Conservation (phyloP, 148 eudicot species). For the Rhododendron williamsianum region DNA sequence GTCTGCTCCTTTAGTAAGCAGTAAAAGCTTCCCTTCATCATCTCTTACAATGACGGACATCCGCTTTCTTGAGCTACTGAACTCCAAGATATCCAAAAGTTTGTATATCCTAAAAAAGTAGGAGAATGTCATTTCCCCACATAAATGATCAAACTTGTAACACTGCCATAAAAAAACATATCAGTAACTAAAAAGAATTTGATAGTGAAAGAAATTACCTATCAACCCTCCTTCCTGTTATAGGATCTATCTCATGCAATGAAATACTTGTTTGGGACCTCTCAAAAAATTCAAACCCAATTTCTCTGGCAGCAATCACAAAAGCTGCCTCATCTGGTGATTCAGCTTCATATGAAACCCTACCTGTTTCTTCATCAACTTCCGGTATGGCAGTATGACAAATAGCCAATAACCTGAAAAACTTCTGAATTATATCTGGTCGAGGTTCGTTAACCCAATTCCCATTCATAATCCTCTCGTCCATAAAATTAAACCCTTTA, state of each 20-base stretch:
- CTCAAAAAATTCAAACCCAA: conserved; percentile 59
- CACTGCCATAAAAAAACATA: background rate
- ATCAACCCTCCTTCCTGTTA: conserved; percentile 28
- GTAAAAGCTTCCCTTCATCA: conserved; percentile 39
- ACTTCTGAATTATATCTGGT: conserved; percentile 43
- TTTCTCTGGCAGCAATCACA: conserved; percentile 58
- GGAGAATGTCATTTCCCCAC: background rate
- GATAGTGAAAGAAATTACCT: conserved; percentile 21
- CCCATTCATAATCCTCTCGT: conserved; percentile 46
- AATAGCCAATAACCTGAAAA: conserved; percentile 50
- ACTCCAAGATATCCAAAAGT: conserved; percentile 46
- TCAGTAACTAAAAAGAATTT: background rate
- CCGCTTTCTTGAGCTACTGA: conserved; percentile 68
- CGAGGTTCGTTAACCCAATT: conserved; percentile 47
- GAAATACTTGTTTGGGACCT: conserved; percentile 49
- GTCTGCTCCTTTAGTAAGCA: conserved; percentile 73
- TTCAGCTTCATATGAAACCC: conserved; percentile 57
- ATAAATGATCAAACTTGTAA: background rate
- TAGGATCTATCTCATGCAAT: conserved; percentile 46
- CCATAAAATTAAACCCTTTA: conserved; percentile 59
- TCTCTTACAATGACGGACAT: conserved; percentile 57
- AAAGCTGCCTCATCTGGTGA: conserved; percentile 72
- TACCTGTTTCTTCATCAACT: conserved; percentile 41
- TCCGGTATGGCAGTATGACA: conserved; percentile 73
- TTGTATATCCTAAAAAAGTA: conserved; percentile 32